Conservation (phyloP, 352 stramenopile species). For the Phytophthora citricola region DNA sequence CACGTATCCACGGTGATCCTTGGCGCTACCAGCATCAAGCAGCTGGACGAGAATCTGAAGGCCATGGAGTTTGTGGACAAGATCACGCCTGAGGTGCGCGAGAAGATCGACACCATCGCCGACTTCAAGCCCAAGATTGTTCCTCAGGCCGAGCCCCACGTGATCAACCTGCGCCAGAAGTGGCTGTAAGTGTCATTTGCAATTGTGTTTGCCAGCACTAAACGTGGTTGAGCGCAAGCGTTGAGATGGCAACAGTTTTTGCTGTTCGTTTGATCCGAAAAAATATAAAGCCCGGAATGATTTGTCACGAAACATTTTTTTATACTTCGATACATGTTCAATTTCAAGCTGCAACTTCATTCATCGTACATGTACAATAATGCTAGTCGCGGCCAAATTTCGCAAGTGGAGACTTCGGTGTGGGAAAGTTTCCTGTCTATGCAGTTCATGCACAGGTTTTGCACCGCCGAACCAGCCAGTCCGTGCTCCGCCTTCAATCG, state of each 20-base stretch:
- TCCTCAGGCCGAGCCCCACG: constrained; percentile 33
- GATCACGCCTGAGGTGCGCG: constrained; percentile 73
- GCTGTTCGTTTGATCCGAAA: constrained; percentile 1
- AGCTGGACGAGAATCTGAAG: constrained; percentile 83
- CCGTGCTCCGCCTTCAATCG: constrained; percentile 31
- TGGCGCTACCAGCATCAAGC: constrained; percentile 62
- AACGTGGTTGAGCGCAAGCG: neutral
- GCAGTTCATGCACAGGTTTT: constrained; percentile 18
- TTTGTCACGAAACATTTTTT: too few relatives aligned
- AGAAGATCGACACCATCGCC: constrained; percentile 75
- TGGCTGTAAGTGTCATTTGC: constrained; percentile 38
- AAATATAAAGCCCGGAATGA: constrained; percentile 3
- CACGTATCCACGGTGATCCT: constrained; percentile 74
- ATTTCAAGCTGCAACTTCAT: too few relatives aligned
- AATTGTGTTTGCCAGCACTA: neutral
- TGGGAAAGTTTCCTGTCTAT: constrained; percentile 22
- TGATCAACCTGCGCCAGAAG: constrained; percentile 45
- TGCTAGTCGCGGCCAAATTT: constrained; percentile 1
- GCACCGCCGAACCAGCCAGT: constrained; percentile 28
- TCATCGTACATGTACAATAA: too few relatives aligned
- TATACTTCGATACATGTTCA: too few relatives aligned
- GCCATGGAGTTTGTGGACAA: constrained; percentile 68
- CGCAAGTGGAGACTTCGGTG: constrained; percentile 8
- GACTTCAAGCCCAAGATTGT: constrained; percentile 48
- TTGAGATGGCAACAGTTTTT: neutral